Base-by-base conservation (phyloP, 2,329 filamentous ascomycete genomes). In the Sclerotinia borealis region DNA sequence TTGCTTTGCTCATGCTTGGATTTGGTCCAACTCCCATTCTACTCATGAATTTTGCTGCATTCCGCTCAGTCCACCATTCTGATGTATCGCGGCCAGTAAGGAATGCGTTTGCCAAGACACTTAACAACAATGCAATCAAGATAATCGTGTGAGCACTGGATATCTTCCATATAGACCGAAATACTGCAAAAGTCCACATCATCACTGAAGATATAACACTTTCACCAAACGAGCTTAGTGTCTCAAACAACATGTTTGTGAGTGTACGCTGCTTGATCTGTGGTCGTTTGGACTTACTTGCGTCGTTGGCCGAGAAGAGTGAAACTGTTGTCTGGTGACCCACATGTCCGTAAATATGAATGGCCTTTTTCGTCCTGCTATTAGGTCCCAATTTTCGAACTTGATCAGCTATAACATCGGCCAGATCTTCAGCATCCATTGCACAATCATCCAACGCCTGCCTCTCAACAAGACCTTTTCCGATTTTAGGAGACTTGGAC, bases 41-140 rank as follows among this genome's bases (percentile, higher is more conserved):
- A 39, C 80, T 80, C 92, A 99, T 95, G 75, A 93, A 96, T 47
- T 82, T 87, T 19, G 83, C 84, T 1, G 93, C 92, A 65, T 85
- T 88, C 63, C 92, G 85, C 77, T 98, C 93, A 51, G 85, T 82
- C 89, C 91, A 96, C 92, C 92, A 98, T 2, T 83, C 80, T 70
- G 87, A 85, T 8, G 85, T 84, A 72, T 91, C 87, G 66, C 87
- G 85, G 15, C 89, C 90, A 0, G 90, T 87, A 72, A 93, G 85
- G 68, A 92, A 82, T 27, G 89, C 76, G 72, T 98, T 98, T 55
- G 86, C 82, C 13, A 91, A 72, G 15, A 86, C 76, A 72, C 92
- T 97, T 36, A 89, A 70, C 0, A 81, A 79, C 22, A 98, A 80
- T 17, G 93, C 74, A 3, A 81, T 72, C 36, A 98, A 77, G 6